Evolutionary conservation across 2,329 filamentous ascomycete genomes (phyloP).

Genomic region (Beauveria bassiana): DNA sequence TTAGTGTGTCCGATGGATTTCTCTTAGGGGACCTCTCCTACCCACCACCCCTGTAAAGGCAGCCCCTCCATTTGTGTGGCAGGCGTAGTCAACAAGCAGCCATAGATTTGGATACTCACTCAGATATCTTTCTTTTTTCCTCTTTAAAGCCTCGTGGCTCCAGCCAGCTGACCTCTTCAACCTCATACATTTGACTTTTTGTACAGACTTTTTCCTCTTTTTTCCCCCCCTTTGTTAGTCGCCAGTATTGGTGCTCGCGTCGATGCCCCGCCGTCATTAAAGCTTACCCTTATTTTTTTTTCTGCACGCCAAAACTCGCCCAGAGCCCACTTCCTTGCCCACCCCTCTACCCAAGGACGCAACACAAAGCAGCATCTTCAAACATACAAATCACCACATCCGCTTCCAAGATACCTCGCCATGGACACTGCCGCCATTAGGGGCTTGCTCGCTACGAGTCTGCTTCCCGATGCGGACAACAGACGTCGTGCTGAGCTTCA

Average conservation of each 20-base stretch:
- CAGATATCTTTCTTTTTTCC: background rate
- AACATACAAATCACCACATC: background rate
- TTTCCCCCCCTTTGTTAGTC: no score
- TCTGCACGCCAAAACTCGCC: background rate
- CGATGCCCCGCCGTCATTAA: background rate
- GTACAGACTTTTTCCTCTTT: background rate
- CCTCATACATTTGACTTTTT: background rate
- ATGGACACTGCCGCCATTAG: slow-evolving; percentile 73
- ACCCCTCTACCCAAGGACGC: background rate
- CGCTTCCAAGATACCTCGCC: slow-evolving; percentile 16
- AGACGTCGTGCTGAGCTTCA: slow-evolving; percentile 72
- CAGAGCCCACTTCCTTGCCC: background rate
- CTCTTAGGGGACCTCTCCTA: no score
- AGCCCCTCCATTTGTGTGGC: no score
- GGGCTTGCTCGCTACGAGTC: slow-evolving; percentile 68
- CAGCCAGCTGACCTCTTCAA: background rate
- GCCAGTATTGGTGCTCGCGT: background rate
- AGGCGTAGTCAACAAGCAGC: no score
- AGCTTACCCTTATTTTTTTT: background rate
- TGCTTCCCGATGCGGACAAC: slow-evolving; percentile 66
- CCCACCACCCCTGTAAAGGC: no score
- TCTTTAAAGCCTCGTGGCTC: background rate
- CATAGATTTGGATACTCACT: background rate
- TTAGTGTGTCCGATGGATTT: no score
- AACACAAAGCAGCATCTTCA: background rate